Percentiles rank a stretch among this genome's conserved stretches.
Conservation (phyloP, 2,329 filamentous ascomycete genomes). For the Fusarium buxicola region DNA sequence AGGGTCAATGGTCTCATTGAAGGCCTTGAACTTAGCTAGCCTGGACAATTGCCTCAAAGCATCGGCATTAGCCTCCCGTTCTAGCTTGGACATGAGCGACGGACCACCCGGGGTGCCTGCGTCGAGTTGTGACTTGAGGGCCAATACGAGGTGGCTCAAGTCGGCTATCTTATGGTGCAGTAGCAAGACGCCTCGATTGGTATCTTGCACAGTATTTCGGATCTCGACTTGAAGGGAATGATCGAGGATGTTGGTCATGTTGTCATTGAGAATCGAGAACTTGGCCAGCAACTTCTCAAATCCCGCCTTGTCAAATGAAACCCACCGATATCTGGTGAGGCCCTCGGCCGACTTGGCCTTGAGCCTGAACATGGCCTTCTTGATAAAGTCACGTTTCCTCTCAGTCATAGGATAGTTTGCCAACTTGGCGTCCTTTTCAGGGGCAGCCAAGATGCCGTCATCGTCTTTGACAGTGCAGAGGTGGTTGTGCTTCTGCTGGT, state of each 20-base stretch:
- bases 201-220: slow-evolving; percentile 60
- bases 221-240: slow-evolving; percentile 61
- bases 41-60: slow-evolving; percentile 56
- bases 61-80: slow-evolving; percentile 54
- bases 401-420: slow-evolving; percentile 59
- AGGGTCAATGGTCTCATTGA: slow-evolving; percentile 60
- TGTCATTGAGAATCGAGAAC: slow-evolving; percentile 60
- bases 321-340: slow-evolving; percentile 56
- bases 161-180: slow-evolving; percentile 60
- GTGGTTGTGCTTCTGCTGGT: slow-evolving; percentile 54
- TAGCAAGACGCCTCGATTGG: slow-evolving; percentile 59
- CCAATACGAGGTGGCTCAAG: slow-evolving; percentile 59
- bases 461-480: slow-evolving; percentile 51
- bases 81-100: slow-evolving; percentile 50
- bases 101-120: slow-evolving; percentile 36
- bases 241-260: slow-evolving; percentile 61
- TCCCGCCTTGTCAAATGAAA: slow-evolving; percentile 58
- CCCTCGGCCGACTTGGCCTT: slow-evolving; percentile 52
- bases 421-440: slow-evolving; percentile 58
- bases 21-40: slow-evolving; percentile 63
- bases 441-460: slow-evolving; percentile 51
- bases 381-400: slow-evolving; percentile 57
- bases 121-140: slow-evolving; percentile 58
- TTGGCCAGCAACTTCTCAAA: slow-evolving; percentile 59
- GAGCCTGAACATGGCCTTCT: slow-evolving; percentile 56